A percentile compares a stretch with the other conserved stretches of the same genome.
These are phyloP conservation scores for Aureobasidium sp. DNA, from an alignment of 2,329 filamentous ascomycete genomes.

Conservation along the genomic window DNA sequence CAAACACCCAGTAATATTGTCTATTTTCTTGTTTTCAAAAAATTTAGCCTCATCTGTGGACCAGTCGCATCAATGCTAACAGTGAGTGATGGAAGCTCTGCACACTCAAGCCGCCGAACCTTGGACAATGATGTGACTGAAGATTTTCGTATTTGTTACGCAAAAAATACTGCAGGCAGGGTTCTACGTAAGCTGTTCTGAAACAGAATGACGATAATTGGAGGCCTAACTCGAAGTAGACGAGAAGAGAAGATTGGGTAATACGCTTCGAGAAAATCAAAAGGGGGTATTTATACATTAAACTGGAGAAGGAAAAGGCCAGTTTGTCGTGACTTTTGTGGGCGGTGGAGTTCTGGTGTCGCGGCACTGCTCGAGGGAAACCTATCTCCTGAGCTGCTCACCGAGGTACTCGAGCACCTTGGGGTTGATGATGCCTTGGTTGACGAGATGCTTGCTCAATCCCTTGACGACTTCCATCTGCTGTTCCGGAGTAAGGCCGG, in stretches of 20 bases:
- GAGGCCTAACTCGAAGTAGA: not conserved
- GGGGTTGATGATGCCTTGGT: constrained; percentile 49
- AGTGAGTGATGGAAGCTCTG: no score
- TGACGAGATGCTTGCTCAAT: constrained; percentile 54
- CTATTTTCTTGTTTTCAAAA: no score
- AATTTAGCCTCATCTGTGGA: no score
- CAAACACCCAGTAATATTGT: no score
- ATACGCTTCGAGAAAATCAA: not conserved
- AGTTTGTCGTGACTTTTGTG: constrained; percentile 5
- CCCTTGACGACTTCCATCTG: constrained; percentile 70
- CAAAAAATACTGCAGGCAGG: no score
- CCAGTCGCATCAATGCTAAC: no score
- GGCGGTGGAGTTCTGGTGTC: not conserved
- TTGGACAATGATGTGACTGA: no score
- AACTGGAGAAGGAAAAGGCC: not conserved
- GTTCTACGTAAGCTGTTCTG: not conserved
- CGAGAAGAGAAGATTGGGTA: not conserved
- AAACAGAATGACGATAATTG: not conserved
- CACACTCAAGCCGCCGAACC: no score
- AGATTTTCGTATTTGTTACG: no score
- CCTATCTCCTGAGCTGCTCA: constrained; percentile 19
- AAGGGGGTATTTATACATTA: constrained; percentile 12
- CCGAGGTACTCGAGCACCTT: constrained; percentile 37
- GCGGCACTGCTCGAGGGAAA: not conserved
- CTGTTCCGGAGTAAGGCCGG: constrained; percentile 75